Evolutionary conservation across 2,329 filamentous ascomycete genomes (phyloP).

Genomic region (Graphilbum fragrans): DNA sequence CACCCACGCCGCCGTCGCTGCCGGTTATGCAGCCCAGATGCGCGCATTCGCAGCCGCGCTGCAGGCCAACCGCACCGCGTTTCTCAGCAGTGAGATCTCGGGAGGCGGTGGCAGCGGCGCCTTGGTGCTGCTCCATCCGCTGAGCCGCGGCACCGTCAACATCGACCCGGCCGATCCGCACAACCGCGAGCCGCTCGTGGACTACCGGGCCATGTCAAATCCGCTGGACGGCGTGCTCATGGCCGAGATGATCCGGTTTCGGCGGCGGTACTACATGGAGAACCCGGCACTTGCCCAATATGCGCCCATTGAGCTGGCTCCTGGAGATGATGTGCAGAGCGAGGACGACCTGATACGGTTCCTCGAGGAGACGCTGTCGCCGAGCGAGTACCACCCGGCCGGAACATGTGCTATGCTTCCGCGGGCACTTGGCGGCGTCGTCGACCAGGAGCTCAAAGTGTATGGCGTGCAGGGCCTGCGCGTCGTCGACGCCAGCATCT

Average conservation of each 20-base stretch:
- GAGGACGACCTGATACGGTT: slow-evolving; percentile 14
- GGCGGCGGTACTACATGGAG: slow-evolving; percentile 16
- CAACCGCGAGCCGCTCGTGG: slow-evolving; percentile 23
- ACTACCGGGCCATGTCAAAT: slow-evolving; percentile 27
- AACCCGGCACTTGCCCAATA: slow-evolving; percentile 20
- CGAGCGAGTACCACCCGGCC: slow-evolving; percentile 24
- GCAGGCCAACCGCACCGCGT: slow-evolving; percentile 17
- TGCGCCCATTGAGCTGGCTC: slow-evolving; percentile 21
- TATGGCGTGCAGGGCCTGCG: slow-evolving; percentile 30
- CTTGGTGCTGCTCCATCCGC: slow-evolving; percentile 22
- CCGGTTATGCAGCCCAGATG: slow-evolving; percentile 25
- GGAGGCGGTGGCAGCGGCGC: slow-evolving; percentile 16
- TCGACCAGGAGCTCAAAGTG: slow-evolving; percentile 26
- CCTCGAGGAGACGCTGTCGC: slow-evolving; percentile 11
- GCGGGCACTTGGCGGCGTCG: slow-evolving; percentile 28
- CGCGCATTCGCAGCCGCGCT: slow-evolving; percentile 15
- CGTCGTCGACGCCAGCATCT: slow-evolving; percentile 31
- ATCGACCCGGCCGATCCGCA: slow-evolving; percentile 22
- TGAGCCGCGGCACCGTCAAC: slow-evolving; percentile 25
- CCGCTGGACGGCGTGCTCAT: slow-evolving; percentile 39
- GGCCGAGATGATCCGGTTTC: slow-evolving; percentile 23
- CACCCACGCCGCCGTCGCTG: slow-evolving; percentile 21
- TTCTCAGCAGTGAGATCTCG: slow-evolving; percentile 19
- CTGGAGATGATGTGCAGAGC: slow-evolving; percentile 19
- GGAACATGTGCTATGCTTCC: slow-evolving; percentile 34